These are phyloP conservation scores for Vicia villosa DNA, from an alignment of 306 rosid genomes.

Conservation along the genomic window DNA sequence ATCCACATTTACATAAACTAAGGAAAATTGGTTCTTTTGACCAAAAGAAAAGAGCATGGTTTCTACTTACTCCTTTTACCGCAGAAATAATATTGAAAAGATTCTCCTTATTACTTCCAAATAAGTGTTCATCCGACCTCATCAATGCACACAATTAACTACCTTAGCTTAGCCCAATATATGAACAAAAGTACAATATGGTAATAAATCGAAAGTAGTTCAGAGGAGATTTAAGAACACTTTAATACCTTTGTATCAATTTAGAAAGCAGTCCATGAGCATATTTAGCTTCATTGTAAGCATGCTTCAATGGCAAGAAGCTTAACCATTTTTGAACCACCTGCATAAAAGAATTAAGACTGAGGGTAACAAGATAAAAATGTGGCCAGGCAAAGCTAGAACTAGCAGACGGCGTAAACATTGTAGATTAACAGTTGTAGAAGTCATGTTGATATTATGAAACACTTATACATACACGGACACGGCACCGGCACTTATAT, in stretches of 20 bases:
- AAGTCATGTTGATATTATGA: background rate
- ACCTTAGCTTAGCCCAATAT: constrained; percentile 10
- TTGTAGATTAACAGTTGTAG: background rate
- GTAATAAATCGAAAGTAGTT: background rate
- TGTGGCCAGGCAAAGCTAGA: background rate
- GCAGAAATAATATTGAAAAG: background rate
- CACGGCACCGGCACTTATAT: background rate
- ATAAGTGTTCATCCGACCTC: constrained; percentile 35
- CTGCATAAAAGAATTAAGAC: constrained; percentile 14
- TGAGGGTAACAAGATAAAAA: background rate
- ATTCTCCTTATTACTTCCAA: constrained; percentile 32
- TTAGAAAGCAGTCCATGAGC: constrained; percentile 30
- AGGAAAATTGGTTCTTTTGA: background rate
- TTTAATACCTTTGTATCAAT: constrained; percentile 29
- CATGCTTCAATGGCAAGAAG: constrained; percentile 22
- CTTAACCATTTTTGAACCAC: constrained; percentile 33
- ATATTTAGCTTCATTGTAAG: constrained; percentile 13
- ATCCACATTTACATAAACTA: background rate
- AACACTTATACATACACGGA: too few relatives aligned
- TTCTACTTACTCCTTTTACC: constrained; percentile 16
- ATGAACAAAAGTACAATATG: background rate
- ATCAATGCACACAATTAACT: background rate
- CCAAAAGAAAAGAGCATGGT: background rate
- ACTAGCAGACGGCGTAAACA: background rate
- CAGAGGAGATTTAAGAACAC: background rate